Conservation (phyloP, 768 basidiomycete genomes). For the Nevesoporus exiguus region DNA sequence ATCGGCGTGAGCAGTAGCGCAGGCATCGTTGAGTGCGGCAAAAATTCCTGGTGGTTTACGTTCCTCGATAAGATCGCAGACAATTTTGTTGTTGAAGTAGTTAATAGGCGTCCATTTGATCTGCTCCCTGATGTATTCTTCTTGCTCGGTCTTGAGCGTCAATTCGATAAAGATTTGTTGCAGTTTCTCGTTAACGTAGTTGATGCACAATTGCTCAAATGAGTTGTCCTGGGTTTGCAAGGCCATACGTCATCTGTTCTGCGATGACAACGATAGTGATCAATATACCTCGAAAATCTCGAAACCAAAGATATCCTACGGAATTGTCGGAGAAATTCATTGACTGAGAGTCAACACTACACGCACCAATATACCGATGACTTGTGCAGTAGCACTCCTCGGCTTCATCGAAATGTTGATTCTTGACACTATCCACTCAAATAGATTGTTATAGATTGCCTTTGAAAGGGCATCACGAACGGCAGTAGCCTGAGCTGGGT, state of each 20-base stretch:
- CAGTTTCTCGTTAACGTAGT: conserved; percentile 99
- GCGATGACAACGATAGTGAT: background rate
- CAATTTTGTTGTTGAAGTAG: conserved; percentile 97
- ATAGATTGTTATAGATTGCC: conserved; percentile 96
- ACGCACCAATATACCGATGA: conserved; percentile 91
- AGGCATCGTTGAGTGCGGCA: conserved; percentile 97
- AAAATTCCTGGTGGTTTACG: conserved; percentile 95
- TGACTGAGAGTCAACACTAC: conserved; percentile 17
- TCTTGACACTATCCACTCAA: conserved; percentile 98
- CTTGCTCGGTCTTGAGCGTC: conserved; percentile 98
- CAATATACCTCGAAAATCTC: conserved; percentile 87
- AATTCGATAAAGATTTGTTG: conserved; percentile 99
- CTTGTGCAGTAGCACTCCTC: conserved; percentile 62
- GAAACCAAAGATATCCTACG: conserved; percentile 95
- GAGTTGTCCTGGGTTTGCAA: conserved; percentile 74
- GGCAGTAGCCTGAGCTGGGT: conserved; percentile 84
- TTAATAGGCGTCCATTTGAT: conserved; percentile 99
- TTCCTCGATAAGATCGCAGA: conserved; percentile 98
- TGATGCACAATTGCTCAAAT: conserved; percentile 98
- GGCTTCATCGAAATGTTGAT: conserved; percentile 97
- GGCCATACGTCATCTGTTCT: conserved; percentile 5
- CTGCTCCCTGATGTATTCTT: conserved; percentile 97
- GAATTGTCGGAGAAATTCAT: background rate
- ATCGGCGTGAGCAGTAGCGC: conserved; percentile 97
- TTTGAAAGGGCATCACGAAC: conserved; percentile 92